Base-by-base conservation (phyloP, 2,329 filamentous ascomycete genomes). In the Alternaria metachromatica region DNA sequence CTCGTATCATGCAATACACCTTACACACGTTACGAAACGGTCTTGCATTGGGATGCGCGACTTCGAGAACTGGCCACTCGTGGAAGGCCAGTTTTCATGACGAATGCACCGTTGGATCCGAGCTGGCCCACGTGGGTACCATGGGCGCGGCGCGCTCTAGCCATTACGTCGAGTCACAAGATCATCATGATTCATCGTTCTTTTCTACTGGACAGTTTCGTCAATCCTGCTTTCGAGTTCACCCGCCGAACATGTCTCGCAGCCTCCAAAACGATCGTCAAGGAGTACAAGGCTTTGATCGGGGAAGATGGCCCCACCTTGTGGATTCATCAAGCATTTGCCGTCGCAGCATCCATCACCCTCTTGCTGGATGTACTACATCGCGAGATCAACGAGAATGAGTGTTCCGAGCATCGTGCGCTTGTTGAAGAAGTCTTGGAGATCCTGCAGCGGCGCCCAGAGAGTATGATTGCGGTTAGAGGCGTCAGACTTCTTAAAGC, bases 141-240 rank as follows among this genome's bases (percentile, higher is more conserved):
- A 80, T 46, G 33, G 37, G 57, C 46, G 25, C 48, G 48, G n/a
- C 48, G 37, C 20, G 57, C 57, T 59, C 41, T 59, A 30, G 57
- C 57, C 11, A 59, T 59, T 23, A 59, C 46, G n/a, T 59, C 57
- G 8, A 59, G 55, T 23, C 55, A 58, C 44, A 80, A 81, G 59
- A 77, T 80, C n/a, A 80, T 80, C 62, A 81, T 81, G 79, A 79
- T 81, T 12, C 77, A 80, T 49, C 68, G 80, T 12, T 78, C 80
- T 21, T 81, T 81, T 51, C 66, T 80, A n/a, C 55, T 55, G 18
- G 63, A 62, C 8, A 80, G 78, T 44, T 80, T 81, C 53, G 75
- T 73, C 0, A 80, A 80, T 37, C 71, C 74, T 2, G 73, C 76
- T 78, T 81, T 64, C 70, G 70, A 8, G 71, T 80, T 49, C 18